Evolutionary conservation across 1,139 yeast species (phyloP), one percentile per base, ranked within the genome.

Genomic region (Hyphopichia khmerensis): DNA sequence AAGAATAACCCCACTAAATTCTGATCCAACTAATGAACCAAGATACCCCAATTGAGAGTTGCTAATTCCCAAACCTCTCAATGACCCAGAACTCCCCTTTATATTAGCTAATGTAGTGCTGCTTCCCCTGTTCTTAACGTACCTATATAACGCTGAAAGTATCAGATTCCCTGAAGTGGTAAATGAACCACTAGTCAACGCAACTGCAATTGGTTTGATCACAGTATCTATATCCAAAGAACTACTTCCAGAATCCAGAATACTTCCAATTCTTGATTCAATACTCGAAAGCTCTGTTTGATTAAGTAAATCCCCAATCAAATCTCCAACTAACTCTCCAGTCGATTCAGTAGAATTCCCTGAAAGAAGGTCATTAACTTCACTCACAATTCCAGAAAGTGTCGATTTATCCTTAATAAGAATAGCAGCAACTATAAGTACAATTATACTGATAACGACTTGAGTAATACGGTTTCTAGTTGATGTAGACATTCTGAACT

Each of bases 171-270:
- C 34, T 4, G 35, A 15, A 9, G 41, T 31, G 10, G 46, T 41
- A 32, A 43, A 39, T n/a, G 46, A 26, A 2, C 46, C 42, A 2
- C 43, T 35, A 4, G 39, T 5, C 33, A 43, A 38, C 2, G 40
- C 40, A n/a, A 43, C 36, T 14, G 33, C 38, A 19, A 27, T 36
- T 14, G 43, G 36, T 17, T 35, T 38, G 15, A 27, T 14, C 4
- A 21, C 19, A n/a, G 35, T 21, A 16, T 34, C 31, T 8, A 41
- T 2, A 14, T 32, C 23, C 4, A 34, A n/a, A 13, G 31, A 7
- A 11, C 14, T 27, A n/a, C 10, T n/a, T 6, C 10, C 11, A 4
- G 33, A 14, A 13, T 34, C 38, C 21, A 23, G 15, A 10, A 24
- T 19, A 21, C 24, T 9, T 6, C 29, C n/a, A 26, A 26, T 7